Base-by-base conservation (phyloP, 2,329 filamentous ascomycete genomes). In the Coleophoma eucalyptorum region DNA sequence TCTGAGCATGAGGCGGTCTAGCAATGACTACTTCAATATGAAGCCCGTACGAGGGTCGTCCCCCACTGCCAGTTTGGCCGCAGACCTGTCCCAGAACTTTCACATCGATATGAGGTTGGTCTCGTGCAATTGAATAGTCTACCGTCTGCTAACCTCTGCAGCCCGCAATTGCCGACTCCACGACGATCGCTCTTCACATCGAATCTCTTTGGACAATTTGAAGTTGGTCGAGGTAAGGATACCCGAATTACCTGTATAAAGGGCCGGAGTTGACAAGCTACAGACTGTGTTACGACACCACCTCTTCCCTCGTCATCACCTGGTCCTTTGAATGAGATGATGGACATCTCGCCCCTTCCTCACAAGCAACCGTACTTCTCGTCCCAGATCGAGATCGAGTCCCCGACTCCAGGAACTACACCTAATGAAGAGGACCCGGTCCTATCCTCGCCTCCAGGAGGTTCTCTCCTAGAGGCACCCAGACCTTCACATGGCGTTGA, bases 61-160 rank as follows among this genome's bases (percentile, higher is more conserved):
- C 50, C 94, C 94, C 5, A 92, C 91, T 34, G 85, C 90, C 48
- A 96, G 90, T 65, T 76, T 99, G 60, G 93, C 92, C 40, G 92
- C 91, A 55, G 94, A 99, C 72, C 79, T 97, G 62, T 97, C 92
- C 52, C 91, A 96, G 67, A 99, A 97, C 75, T 96, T 97, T 68
- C 89, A 93, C 67, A 89, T 97, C 68, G 92, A 97, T 71, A 90
- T 87, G 65, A 97, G 92, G 93, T 97, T 77, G 60, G 80, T 26
- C 21, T 26, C n/a, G 19, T 33, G 16, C 7, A 32, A 21, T 31
- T 20, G 11, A 10, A 15, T 33, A n/a, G 20, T 46, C 20, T 43
- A 43, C 57, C 44, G 32, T 53, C 37, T 15, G 44, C 26, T 37
- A 57, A 35, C 13, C 45, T 50, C 33, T 16, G 50, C 69, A 96